phyloP scores from a whole-genome alignment of 768 basidiomycete species.

The Calocybe cyanea region DNA sequence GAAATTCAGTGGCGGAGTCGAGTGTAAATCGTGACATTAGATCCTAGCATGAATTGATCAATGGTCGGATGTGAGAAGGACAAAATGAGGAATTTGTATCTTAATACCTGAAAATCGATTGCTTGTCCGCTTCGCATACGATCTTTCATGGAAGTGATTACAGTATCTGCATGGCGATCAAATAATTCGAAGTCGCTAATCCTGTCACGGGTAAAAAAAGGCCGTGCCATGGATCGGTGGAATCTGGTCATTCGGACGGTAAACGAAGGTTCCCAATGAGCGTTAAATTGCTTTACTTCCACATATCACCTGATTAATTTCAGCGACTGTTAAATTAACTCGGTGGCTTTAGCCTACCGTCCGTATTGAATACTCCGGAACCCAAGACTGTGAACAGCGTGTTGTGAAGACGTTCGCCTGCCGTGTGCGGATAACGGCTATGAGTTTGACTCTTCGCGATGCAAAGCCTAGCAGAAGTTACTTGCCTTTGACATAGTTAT shows the following conservation, averaged over 20 bases:
- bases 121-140: conserved; percentile 47
- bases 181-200: conserved; percentile 62
- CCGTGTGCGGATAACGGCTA: neutral
- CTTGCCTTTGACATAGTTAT: conserved; percentile 56
- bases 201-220: conserved; percentile 58
- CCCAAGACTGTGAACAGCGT: conserved; percentile 50
- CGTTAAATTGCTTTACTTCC: conserved; percentile 25
- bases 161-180: conserved; percentile 47
- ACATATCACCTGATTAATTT: conserved; percentile 28
- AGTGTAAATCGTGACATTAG: conserved; percentile 61
- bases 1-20: conserved; percentile 63
- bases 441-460: neutral
- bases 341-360: conserved; percentile 34
- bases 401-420: conserved; percentile 40
- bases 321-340: neutral
- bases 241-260: conserved; percentile 32
- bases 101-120: conserved; percentile 53
- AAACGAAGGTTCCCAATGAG: neutral
- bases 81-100: neutral
- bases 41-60: conserved; percentile 31
- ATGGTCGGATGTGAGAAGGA: neutral
- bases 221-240: conserved; percentile 61
- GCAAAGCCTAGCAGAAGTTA: neutral
- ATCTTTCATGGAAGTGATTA: conserved; percentile 40
- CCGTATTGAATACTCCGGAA: conserved; percentile 66